Base-by-base conservation (phyloP, 2,329 filamentous ascomycete genomes). In the Aplosporella prunicola region DNA sequence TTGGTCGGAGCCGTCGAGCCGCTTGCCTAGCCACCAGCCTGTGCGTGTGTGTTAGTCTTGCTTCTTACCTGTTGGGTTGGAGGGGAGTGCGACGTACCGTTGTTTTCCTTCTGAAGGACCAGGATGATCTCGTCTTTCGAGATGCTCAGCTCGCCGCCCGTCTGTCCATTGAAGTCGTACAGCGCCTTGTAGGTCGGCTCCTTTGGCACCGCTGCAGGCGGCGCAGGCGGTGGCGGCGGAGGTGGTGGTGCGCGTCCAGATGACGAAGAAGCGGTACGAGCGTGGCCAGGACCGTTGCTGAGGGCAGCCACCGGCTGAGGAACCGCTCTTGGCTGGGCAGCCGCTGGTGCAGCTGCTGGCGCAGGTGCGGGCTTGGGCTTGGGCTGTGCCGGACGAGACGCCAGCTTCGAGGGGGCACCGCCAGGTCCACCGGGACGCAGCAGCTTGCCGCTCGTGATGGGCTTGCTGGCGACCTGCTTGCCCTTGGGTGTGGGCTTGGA, bases 21-120 rank as follows among this genome's bases (percentile, higher is more conserved):
- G 83, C 67, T 86, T 89, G 45, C 81, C 91, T 31, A 96, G 71
- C 89, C 89, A 96, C 91, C 91, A 98, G 36, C 91, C 89, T 94
- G 48, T 20, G n/a, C 3, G n/a, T 16, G 7, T 25, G 18, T 30
- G 16, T 9, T n/a, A 17, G n/a, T 23, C 28, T 5, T 24, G 31
- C 16, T 34, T 16, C 20, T 13, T 11, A 11, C 16, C 5, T 31
- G 10, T 10, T 10, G 30, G 20, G 25, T 25, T 13, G 31, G 22
- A 26, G 16, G 27, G 22, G 22, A 16, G 9, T 26, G 10, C 14
- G 30, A 60, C 80, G 60, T 75, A 94, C 89, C 91, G 57, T 96
- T 96, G 58, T 74, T 80, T 62, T 95, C 89, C 62, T 95, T 95
- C 54, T 91, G 82, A n/a, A 93, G 74, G 53, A 98, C 78, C 57